Conservation (phyloP, 768 basidiomycete genomes). For the Imleria badia region DNA sequence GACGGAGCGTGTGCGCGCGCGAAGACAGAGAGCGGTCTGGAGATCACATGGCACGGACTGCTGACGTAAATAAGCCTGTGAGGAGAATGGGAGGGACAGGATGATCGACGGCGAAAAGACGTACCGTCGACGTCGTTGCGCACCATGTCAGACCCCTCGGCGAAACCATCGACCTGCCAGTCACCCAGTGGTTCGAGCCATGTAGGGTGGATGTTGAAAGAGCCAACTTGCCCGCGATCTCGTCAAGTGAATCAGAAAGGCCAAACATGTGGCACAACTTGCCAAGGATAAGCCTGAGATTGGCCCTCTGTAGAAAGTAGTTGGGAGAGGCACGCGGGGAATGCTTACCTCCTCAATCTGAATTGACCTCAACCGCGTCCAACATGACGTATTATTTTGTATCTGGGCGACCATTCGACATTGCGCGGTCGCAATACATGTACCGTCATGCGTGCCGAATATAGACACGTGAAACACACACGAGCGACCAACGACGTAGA, state of each 20-base stretch:
- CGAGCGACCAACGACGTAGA: slow-evolving; percentile 3
- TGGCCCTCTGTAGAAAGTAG: slow-evolving; percentile 11
- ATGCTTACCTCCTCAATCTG: slow-evolving; percentile 20
- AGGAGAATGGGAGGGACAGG: slow-evolving; percentile 12
- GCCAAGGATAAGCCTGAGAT: slow-evolving; percentile 46
- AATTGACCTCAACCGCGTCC: slow-evolving; percentile 23
- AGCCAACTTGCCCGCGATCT: slow-evolving; percentile 12
- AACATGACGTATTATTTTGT: slow-evolving; percentile 13
- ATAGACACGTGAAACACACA: slow-evolving; percentile 44
- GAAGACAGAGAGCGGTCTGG: slow-evolving; percentile 39
- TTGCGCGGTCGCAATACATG: slow-evolving; percentile 29
- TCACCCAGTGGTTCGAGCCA: slow-evolving; percentile 50
- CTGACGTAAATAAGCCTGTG: slow-evolving; percentile 39
- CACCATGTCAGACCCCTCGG: slow-evolving; percentile 45
- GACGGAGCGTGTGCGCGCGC: slow-evolving; percentile 11
- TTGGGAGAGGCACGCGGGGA: neutral
- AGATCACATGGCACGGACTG: slow-evolving; percentile 44
- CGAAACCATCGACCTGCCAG: slow-evolving; percentile 53
- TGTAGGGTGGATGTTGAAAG: slow-evolving; percentile 14
- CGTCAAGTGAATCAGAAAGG: slow-evolving; percentile 14
- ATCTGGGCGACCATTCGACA: slow-evolving; percentile 11
- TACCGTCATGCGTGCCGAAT: slow-evolving; percentile 52
- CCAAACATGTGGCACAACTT: slow-evolving; percentile 47
- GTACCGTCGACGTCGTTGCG: slow-evolving; percentile 47
- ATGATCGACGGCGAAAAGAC: slow-evolving; percentile 12